These are phyloP conservation scores for Exophiala sp. DNA, from an alignment of 2,329 filamentous ascomycete species.

Conservation along the genomic window DNA sequence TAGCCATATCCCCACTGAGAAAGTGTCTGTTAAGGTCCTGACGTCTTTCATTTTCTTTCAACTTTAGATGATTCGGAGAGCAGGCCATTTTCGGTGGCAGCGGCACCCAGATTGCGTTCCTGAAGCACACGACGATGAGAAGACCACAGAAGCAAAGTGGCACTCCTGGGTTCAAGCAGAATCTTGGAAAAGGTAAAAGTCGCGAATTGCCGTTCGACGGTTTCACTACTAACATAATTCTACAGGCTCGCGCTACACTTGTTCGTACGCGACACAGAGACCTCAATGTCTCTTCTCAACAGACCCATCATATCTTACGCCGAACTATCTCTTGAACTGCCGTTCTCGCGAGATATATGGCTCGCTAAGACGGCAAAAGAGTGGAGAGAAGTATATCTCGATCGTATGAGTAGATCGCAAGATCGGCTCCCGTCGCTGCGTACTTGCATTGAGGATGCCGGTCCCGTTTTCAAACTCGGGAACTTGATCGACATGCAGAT, in stretches of 20 bases:
- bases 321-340: not conserved
- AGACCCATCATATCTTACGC: not conserved
- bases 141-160: constrained; percentile 63
- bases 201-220: not conserved
- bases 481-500: too few species aligned
- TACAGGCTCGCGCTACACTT: not conserved
- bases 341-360: not conserved
- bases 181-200: constrained; percentile 58
- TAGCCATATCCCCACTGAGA: constrained; percentile 31
- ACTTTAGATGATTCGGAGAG: constrained; percentile 43
- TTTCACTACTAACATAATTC: not conserved
- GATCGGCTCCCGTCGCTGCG: too few species aligned
- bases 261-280: not conserved
- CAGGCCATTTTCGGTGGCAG: constrained; percentile 32
- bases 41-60: not conserved
- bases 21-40: constrained; percentile 3
- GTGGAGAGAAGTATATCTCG: not conserved
- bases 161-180: constrained; percentile 61
- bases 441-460: too few species aligned
- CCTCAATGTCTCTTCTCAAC: not conserved
- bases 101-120: constrained; percentile 18
- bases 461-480: too few species aligned
- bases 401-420: not conserved
- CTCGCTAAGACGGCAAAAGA: not conserved
- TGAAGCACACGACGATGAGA: constrained; percentile 34